phyloP scores from a whole-genome alignment of 202 grass and related monocot genomes.

The Setaria italica region DNA sequence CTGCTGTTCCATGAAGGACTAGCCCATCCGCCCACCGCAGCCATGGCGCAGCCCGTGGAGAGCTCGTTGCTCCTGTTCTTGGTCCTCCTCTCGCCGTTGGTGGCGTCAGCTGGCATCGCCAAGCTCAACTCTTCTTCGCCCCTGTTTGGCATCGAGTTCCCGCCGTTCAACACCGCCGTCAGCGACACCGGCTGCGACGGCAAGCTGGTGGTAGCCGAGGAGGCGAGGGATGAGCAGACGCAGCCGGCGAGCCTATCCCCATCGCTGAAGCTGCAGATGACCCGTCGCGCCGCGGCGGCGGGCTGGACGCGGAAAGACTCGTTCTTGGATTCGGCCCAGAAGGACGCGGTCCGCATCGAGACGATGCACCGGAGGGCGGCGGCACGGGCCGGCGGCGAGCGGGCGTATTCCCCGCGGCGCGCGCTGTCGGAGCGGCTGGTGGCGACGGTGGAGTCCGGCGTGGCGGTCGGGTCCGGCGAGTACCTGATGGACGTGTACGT shows the following conservation, averaged over 20 bases:
- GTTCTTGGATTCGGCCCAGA: conserved; percentile 53
- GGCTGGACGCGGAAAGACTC: conserved; percentile 52
- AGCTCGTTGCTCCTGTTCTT: conserved; percentile 39
- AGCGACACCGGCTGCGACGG: conserved; percentile 53
- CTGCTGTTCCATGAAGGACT: conserved; percentile 48
- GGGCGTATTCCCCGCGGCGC: conserved; percentile 26
- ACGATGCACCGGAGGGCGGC: conserved; percentile 47
- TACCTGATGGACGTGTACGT: conserved; percentile 90
- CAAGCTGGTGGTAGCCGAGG: conserved; percentile 39
- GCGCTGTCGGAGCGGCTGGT: conserved; percentile 65
- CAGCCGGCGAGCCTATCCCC: background rate
- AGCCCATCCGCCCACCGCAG: background rate
- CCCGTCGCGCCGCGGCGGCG: conserved; percentile 26
- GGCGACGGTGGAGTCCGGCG: conserved; percentile 82
- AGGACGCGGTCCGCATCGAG: conserved; percentile 63
- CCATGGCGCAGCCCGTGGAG: background rate
- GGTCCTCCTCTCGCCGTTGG: conserved; percentile 23
- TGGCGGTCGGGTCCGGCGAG: conserved; percentile 81
- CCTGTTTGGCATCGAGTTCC: conserved; percentile 74
- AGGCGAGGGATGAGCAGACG: background rate
- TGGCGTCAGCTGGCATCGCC: background rate
- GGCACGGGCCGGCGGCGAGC: background rate
- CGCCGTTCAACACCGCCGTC: conserved; percentile 60
- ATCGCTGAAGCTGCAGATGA: conserved; percentile 75
- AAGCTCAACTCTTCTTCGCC: conserved; percentile 54